Conservation (phyloP, 2,329 filamentous ascomycete species). For the Xylariaceae sp. region DNA sequence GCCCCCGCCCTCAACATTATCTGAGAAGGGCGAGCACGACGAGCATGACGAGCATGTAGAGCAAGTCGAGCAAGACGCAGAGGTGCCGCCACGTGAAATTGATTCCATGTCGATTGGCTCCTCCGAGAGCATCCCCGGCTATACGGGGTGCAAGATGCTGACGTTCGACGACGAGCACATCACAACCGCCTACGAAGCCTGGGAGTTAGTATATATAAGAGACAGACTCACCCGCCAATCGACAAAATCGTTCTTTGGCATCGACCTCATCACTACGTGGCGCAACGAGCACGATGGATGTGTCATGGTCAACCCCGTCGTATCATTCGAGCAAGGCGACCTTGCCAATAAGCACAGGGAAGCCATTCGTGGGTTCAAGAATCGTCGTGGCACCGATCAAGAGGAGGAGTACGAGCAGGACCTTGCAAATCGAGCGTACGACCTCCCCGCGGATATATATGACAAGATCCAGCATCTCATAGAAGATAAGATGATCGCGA, state of each 20-base stretch:
- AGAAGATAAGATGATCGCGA: slow-evolving; percentile 17
- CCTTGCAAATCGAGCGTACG: slow-evolving; percentile 22
- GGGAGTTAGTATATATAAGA: slow-evolving; percentile 7
- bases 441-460: slow-evolving; percentile 15
- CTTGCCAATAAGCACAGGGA: slow-evolving; percentile 22
- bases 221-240: slow-evolving; percentile 1
- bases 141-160: neutral
- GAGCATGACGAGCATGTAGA: no score
- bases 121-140: slow-evolving; percentile 3
- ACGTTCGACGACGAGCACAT: slow-evolving; percentile 7
- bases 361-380: slow-evolving; percentile 17
- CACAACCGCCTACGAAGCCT: slow-evolving; percentile 15
- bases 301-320: slow-evolving; percentile 12
- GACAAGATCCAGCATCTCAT: slow-evolving; percentile 19
- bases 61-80: neutral
- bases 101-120: slow-evolving; percentile 14
- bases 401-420: slow-evolving; percentile 24
- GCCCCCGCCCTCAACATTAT: neutral
- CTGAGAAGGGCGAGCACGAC: neutral
- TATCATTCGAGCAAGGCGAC: slow-evolving; percentile 21
- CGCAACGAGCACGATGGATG: slow-evolving; percentile 11
- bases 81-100: neutral
- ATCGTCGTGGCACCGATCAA: slow-evolving; percentile 8
- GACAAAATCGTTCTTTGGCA: slow-evolving; percentile 19
- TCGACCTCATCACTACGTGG: slow-evolving; percentile 17